Percentiles rank a stretch among this genome's conserved stretches.
Evolutionary conservation across 208 protist species (phyloP).

Genomic region (Crithidia fasciculata): DNA sequence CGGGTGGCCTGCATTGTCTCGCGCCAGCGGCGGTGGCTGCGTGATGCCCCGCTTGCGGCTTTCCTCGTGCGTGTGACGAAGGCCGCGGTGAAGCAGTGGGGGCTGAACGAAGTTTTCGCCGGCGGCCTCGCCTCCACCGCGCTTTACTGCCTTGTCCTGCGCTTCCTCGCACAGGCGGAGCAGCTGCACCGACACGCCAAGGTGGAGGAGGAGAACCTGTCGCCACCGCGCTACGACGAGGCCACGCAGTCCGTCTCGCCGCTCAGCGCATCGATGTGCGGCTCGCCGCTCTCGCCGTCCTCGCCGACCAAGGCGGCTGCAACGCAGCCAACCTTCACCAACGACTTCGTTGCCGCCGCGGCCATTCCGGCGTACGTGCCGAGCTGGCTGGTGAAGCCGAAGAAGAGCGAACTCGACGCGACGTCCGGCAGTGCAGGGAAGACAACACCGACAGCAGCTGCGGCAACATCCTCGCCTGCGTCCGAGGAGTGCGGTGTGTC

Average conservation of each 20-base stretch:
- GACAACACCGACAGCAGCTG: too few relatives aligned
- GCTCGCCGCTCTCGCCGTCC: conserved; percentile 6
- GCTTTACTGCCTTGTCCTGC: conserved; percentile 62
- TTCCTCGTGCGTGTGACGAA: conserved; percentile 69
- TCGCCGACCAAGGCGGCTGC: neutral
- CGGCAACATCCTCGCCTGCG: neutral
- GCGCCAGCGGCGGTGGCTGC: conserved; percentile 53
- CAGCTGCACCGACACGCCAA: conserved; percentile 23
- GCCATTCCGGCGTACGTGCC: conserved; percentile 18
- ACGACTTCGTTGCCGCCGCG: neutral
- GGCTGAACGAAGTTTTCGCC: conserved; percentile 50
- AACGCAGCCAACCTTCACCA: neutral
- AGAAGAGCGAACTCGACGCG: neutral
- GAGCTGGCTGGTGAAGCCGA: conserved; percentile 12
- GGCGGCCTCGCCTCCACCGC: conserved; percentile 65
- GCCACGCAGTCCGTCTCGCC: conserved; percentile 9
- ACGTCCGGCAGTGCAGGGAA: too few relatives aligned
- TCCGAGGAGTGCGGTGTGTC: neutral
- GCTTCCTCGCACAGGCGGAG: conserved; percentile 51
- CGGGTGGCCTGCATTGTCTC: conserved; percentile 37
- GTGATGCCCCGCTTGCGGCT: conserved; percentile 13
- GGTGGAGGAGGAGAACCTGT: conserved; percentile 24
- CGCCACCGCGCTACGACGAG: conserved; percentile 34
- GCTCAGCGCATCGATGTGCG: neutral
- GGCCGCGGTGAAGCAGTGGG: conserved; percentile 62